Evolutionary conservation across 176 grass and related monocot genomes (phyloP), one percentile per base, ranked within the genome.

Genomic region (Ensete ventricosum): DNA sequence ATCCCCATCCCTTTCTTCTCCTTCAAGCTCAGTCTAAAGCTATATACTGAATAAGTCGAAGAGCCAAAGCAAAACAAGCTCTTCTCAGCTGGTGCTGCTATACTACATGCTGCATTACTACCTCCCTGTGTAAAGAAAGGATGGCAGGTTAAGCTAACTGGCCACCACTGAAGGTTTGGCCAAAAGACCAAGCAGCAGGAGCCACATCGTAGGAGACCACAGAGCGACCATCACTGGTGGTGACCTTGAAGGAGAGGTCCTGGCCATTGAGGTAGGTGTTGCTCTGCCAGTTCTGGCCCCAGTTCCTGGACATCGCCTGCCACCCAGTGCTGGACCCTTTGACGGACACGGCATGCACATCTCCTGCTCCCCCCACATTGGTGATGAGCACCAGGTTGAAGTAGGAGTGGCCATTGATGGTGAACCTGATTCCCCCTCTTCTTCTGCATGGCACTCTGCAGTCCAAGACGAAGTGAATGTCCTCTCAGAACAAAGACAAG

Each of bases 211-310:
- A 66, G 60, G 75, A 77, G 49, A 77, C 48, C 17, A 77, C 75
- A 52, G 75, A 66, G 17, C 2, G 60, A 20, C 75, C 75, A 52
- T 65, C 75, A 16, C 75, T 77, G 8, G 75, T 66, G n/a, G 75
- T 77, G 12, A 77, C 75, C 75, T 77, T 77, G 57, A 77, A 77
- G 58, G 75, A 77, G 34, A 77, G 75, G 1, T 60, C 19, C 60
- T 77, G 75, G 59, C 58, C 75, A 24, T 77, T 50, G 60, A 77
- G 49, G 48, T 65, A 62, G 13, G 24, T 50, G 66, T 70, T 53
- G 53, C 16, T 79, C 77, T 79, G 77, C 77, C 77, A 79, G 21
- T 79, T 79, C 77, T 79, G 77, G 77, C 77, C 77, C 77, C 77
- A 79, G 64, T 79, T 79, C 77, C 77, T 79, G 65, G 64, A 69